Evolutionary conservation across 176 grass and related monocot species (phyloP).

Genomic region (Aegilops speltoides): DNA sequence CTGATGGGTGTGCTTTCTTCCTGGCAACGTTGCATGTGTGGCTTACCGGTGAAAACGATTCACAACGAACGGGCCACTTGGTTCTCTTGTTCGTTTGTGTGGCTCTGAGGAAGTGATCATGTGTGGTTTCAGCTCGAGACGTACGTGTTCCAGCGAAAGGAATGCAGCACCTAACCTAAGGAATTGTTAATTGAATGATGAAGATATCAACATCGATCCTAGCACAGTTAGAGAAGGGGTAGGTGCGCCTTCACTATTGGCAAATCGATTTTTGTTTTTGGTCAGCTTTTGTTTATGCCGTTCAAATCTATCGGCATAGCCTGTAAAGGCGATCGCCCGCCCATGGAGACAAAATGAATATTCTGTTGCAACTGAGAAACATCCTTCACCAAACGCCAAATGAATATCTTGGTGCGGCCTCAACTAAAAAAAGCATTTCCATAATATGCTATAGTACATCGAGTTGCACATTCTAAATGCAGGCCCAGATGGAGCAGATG

Average conservation of each 20-base stretch:
- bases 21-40: not conserved
- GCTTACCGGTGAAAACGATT: not conserved
- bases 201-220: conserved; percentile 25
- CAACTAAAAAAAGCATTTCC: not conserved
- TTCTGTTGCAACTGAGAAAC: not conserved
- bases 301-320: conserved; percentile 4
- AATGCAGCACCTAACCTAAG: conserved; percentile 39
- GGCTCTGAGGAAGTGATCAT: not conserved
- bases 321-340: not conserved
- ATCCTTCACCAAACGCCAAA: conserved; percentile 24
- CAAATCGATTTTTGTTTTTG: not conserved
- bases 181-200: conserved; percentile 15
- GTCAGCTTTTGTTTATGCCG: not conserved
- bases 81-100: not conserved
- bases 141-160: conserved; percentile 14
- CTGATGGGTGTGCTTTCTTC: not conserved
- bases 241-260: not conserved
- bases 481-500: not conserved
- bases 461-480: not conserved
- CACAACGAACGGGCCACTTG: not conserved
- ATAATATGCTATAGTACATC: not conserved
- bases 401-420: not conserved
- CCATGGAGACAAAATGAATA: not conserved
- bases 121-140: not conserved
- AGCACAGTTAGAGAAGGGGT: not conserved